Conservation (phyloP, 306 rosid genomes). For the Medicago lupulina region DNA sequence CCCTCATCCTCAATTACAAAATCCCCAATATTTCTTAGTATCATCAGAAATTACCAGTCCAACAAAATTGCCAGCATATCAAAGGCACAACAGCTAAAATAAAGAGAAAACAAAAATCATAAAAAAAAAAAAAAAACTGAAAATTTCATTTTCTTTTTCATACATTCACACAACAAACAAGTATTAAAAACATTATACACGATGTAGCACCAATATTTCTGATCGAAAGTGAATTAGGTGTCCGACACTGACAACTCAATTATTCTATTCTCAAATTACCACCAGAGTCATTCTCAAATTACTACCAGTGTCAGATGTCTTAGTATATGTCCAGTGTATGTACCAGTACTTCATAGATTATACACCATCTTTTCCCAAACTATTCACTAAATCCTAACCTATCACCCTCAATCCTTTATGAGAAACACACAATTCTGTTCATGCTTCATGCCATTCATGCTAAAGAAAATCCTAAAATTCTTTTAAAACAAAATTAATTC, state of each 20-base stretch:
- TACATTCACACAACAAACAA: neutral
- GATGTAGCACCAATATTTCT: no score
- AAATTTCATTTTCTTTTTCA: neutral
- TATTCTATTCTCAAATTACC: no score
- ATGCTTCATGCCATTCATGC: neutral
- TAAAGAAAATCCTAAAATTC: neutral
- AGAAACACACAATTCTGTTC: neutral
- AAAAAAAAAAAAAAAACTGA: neutral
- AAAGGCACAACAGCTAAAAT: neutral
- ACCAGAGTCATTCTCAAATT: no score
- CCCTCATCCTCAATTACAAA: neutral
- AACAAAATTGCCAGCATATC: conserved; percentile 6
- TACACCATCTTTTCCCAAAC: neutral
- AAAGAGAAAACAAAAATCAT: neutral
- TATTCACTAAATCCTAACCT: neutral
- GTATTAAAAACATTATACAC: neutral
- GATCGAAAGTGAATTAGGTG: no score
- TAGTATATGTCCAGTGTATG: no score
- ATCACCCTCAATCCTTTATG: neutral
- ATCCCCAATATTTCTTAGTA: conserved; percentile 3
- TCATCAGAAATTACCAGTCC: neutral
- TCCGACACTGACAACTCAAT: no score
- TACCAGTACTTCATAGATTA: no score
- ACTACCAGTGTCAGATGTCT: no score
- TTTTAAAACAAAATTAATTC: neutral